Base-by-base conservation (phyloP, 1,284 basidiomycete species). In the Puccinia polysora region DNA sequence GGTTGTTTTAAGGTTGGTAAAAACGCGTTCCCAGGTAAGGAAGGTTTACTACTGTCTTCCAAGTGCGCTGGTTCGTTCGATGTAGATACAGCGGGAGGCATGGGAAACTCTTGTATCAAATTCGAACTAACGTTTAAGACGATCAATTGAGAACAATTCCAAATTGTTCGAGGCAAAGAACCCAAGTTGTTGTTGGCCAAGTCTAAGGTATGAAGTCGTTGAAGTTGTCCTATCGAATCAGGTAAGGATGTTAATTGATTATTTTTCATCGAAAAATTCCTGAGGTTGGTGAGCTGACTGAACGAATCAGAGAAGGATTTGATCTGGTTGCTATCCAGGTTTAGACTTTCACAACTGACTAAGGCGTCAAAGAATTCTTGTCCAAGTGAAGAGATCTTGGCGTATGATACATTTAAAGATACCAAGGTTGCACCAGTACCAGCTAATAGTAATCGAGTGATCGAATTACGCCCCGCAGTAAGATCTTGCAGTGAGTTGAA, bases 111-210 rank as follows among this genome's bases (percentile, higher is more conserved):
- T 58, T 85, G 85, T 63, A 98, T 81, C 40, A 95, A 81, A 78
- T 98, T 99, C 18, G 91, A 95, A 12, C 90, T 92, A 56, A 89
- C 86, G 77, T 97, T 98, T 79, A 98, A 84, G 53, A 85, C 82
- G 59, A 81, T 81, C 55, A 99, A 82, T 4, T 84, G 86, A 0
- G 86, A 83, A 80, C 94, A 97, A 53, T 87, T 84, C 96, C 96
- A 98, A 4, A 99, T 80, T 36, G 85, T 83, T 15, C 82, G 81
- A 0, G 93, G 91, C 0, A 97, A 81, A 75, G 88, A 86, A 23
- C 84, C 86, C 62, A 98, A 82, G 76, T 89, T 90, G 82, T 98
- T 99, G 79, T 93, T 94, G 78, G 96, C 94, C 2, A 89, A 87
- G 76, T 96, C 90, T 52, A 97, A 83, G 2, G 81, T 82, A 75